These are phyloP conservation scores for Trichomonascaceae sp. DNA, from an alignment of 1,139 yeast species.

Conservation along the genomic window DNA sequence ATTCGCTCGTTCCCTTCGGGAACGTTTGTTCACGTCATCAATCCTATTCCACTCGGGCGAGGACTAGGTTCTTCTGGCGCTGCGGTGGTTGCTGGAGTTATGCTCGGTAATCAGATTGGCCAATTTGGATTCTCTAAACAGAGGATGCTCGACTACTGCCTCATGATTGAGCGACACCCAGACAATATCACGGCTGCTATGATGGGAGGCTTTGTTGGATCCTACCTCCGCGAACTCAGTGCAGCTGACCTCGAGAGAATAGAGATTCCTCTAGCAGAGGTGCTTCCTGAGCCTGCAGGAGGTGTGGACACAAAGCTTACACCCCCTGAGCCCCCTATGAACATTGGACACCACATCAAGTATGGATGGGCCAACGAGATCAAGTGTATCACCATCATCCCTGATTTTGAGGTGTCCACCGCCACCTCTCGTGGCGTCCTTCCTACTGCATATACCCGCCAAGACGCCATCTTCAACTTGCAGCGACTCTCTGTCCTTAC, in stretches of 20 bases:
- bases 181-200: slow-evolving; percentile 97
- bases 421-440: slow-evolving; percentile 82
- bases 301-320: slow-evolving; percentile 51
- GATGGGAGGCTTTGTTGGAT: slow-evolving; percentile 98
- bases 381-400: slow-evolving; percentile 82
- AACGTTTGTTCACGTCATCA: slow-evolving; percentile 66
- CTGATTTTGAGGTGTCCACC: slow-evolving; percentile 87
- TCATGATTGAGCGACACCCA: slow-evolving; percentile 96
- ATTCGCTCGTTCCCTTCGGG: slow-evolving; percentile 67
- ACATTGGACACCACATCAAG: slow-evolving; percentile 80
- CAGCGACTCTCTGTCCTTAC: slow-evolving; percentile 65
- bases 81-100: slow-evolving; percentile 95
- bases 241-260: slow-evolving; percentile 59
- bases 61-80: slow-evolving; percentile 98
- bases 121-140: slow-evolving; percentile 57
- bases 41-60: slow-evolving; percentile 92
- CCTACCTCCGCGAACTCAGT: slow-evolving; percentile 70
- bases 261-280: slow-evolving; percentile 73
- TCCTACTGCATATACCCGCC: slow-evolving; percentile 66
- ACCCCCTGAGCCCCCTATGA: slow-evolving; percentile 73
- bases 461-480: slow-evolving; percentile 79
- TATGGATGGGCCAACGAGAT: slow-evolving; percentile 74
- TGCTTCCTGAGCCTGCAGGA: slow-evolving; percentile 67
- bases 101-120: slow-evolving; percentile 79
- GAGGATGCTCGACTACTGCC: slow-evolving; percentile 83